Percentiles rank a stretch among this genome's conserved stretches.
phyloP scores from a whole-genome alignment of 2,329 filamentous ascomycete genomes.

The Beauveria asiatica region DNA sequence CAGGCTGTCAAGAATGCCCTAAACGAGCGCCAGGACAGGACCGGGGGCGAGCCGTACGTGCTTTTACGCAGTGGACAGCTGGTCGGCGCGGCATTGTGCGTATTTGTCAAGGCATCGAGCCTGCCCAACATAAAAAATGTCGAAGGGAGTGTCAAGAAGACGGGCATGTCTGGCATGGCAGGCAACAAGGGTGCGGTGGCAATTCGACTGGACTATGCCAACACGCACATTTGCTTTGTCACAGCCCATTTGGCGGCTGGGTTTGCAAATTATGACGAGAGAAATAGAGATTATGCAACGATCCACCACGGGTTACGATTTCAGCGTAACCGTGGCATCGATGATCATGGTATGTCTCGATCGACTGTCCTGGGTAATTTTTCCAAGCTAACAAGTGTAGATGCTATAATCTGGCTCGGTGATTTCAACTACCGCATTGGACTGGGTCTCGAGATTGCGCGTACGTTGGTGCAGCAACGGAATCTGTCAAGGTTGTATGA shows the following conservation, averaged over 20 bases:
- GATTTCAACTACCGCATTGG: conserved; percentile 99
- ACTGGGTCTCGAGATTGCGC: conserved; percentile 67
- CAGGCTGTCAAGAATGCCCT: conserved; percentile 67
- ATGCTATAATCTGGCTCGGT: conserved; percentile 84
- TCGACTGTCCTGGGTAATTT: no score
- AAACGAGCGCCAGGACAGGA: conserved; percentile 58
- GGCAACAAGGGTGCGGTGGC: conserved; percentile 97
- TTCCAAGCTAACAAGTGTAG: conserved; percentile 27
- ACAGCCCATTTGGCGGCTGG: conserved; percentile 94
- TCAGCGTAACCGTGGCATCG: conserved; percentile 81
- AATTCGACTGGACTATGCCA: conserved; percentile 90
- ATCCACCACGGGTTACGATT: conserved; percentile 84
- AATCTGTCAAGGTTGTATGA: conserved; percentile 77
- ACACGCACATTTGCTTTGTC: conserved; percentile 87
- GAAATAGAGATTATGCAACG: conserved; percentile 86
- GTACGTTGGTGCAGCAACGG: conserved; percentile 60
- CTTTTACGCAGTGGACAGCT: conserved; percentile 85
- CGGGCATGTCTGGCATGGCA: conserved; percentile 89
- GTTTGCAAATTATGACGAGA: conserved; percentile 92
- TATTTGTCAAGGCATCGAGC: conserved; percentile 76
- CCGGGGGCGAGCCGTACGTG: conserved; percentile 72
- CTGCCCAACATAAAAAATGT: conserved; percentile 88
- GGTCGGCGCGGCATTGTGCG: conserved; percentile 83
- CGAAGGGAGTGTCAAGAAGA: conserved; percentile 90
- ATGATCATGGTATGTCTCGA: conserved; percentile 64